phyloP scores from a whole-genome alignment of 2,329 filamentous ascomycete species.

The Chalara sp. region DNA sequence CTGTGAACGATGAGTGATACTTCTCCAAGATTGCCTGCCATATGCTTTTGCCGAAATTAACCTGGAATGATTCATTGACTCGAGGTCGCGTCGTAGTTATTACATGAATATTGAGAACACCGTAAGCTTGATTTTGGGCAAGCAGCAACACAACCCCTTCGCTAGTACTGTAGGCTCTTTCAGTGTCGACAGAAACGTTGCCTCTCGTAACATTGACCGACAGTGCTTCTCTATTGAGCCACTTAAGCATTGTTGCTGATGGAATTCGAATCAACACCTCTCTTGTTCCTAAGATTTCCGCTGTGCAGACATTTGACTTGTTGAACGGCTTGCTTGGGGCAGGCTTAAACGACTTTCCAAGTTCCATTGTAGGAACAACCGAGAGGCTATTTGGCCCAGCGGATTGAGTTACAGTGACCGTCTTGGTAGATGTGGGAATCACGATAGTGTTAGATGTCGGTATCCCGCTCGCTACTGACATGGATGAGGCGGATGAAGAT shows the following conservation, averaged over 20 bases:
- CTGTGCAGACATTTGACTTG: slow-evolving; percentile 35
- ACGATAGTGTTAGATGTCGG: slow-evolving; percentile 18
- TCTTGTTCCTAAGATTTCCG: slow-evolving; percentile 38
- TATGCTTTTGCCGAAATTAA: slow-evolving; percentile 45
- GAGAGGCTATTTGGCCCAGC: slow-evolving; percentile 29
- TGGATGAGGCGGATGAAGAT: slow-evolving; percentile 14
- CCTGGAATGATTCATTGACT: slow-evolving; percentile 52
- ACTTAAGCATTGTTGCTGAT: slow-evolving; percentile 41
- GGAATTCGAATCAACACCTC: slow-evolving; percentile 50
- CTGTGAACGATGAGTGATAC: slow-evolving; percentile 15
- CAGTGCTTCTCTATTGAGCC: slow-evolving; percentile 51
- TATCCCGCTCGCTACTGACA: slow-evolving; percentile 11
- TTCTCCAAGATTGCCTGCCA: slow-evolving; percentile 20
- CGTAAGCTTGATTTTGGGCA: slow-evolving; percentile 46
- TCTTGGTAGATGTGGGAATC: slow-evolving; percentile 24
- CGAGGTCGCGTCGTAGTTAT: slow-evolving; percentile 52
- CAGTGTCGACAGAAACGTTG: slow-evolving; percentile 39
- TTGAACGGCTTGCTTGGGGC: slow-evolving; percentile 13
- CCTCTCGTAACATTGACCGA: slow-evolving; percentile 47
- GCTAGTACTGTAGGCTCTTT: slow-evolving; percentile 28
- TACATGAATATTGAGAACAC: slow-evolving; percentile 50
- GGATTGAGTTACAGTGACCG: slow-evolving; percentile 28
- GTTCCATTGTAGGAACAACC: slow-evolving; percentile 35
- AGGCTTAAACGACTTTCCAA: slow-evolving; percentile 19
- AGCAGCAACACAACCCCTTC: slow-evolving; percentile 36